phyloP scores from a whole-genome alignment of 192 early-diverging fungal genomes.

The Allomyces arbusculus region DNA sequence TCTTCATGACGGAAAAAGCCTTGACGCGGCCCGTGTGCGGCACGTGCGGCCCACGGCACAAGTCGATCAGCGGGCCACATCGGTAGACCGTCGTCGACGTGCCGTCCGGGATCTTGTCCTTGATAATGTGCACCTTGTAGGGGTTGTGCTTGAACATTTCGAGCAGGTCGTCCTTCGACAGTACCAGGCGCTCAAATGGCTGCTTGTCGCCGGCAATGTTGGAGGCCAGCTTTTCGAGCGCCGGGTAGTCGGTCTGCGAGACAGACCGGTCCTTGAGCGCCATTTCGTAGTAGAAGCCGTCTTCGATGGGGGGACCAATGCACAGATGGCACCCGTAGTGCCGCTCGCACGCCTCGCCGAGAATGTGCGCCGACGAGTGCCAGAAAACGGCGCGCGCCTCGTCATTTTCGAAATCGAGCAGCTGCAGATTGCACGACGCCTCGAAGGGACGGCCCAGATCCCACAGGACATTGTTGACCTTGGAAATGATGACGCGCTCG shows the following conservation, averaged over 20 bases:
- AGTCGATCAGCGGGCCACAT: slow-evolving; percentile 92
- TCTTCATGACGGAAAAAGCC: slow-evolving; percentile 82
- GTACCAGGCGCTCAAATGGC: slow-evolving; percentile 68
- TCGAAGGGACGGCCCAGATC: slow-evolving; percentile 80
- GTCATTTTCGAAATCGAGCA: slow-evolving; percentile 82
- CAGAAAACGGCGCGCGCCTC: slow-evolving; percentile 92
- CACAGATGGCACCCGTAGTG: slow-evolving; percentile 97
- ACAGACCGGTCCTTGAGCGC: slow-evolving; percentile 38
- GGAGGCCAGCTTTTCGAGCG: slow-evolving; percentile 70
- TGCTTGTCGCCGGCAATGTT: slow-evolving; percentile 89
- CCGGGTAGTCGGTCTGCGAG: slow-evolving; percentile 59
- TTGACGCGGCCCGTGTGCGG: slow-evolving; percentile 86
- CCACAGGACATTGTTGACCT: slow-evolving; percentile 76
- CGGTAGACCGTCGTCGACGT: slow-evolving; percentile 95
- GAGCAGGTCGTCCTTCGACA: slow-evolving; percentile 74
- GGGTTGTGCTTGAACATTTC: slow-evolving; percentile 98
- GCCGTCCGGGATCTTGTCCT: slow-evolving; percentile 73
- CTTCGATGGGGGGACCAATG: slow-evolving; percentile 84
- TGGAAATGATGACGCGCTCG: slow-evolving; percentile 81
- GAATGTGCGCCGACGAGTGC: slow-evolving; percentile 93
- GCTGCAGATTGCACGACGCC: slow-evolving; percentile 51
- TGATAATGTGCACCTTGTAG: slow-evolving; percentile 91
- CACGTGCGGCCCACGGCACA: slow-evolving; percentile 90
- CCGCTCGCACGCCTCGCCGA: slow-evolving; percentile 91
- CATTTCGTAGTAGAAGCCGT: slow-evolving; percentile 97